These are phyloP conservation scores for Vigna angularis DNA, from an alignment of 306 rosid species.

Conservation along the genomic window DNA sequence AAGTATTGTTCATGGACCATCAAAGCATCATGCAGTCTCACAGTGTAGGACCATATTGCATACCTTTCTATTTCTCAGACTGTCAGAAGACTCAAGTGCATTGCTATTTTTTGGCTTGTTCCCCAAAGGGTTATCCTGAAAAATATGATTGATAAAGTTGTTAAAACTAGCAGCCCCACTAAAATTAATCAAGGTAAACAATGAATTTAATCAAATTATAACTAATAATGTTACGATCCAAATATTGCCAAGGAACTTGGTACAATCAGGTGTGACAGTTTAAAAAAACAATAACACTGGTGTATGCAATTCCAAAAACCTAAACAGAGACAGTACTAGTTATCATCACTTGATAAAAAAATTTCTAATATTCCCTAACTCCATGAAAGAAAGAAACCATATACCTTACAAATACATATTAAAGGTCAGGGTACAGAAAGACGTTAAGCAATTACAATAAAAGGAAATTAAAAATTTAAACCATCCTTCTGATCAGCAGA, in stretches of 20 bases:
- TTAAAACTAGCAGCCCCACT: neutral
- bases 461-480: neutral
- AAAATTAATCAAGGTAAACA: constrained; percentile 12
- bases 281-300: constrained; percentile 20
- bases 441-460: neutral
- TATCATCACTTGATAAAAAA: neutral
- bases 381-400: constrained; percentile 13
- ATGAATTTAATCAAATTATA: constrained; percentile 8
- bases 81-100: constrained; percentile 50
- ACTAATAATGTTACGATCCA: neutral
- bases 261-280: neutral
- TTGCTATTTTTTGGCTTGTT: constrained; percentile 46
- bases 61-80: constrained; percentile 60
- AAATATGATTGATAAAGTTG: constrained; percentile 33
- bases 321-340: constrained; percentile 2
- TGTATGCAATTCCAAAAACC: constrained; percentile 26
- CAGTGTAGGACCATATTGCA: neutral
- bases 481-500: constrained; percentile 17
- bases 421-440: constrained; percentile 6
- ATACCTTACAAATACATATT: constrained; percentile 6
- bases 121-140: constrained; percentile 58
- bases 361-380: constrained; percentile 15
- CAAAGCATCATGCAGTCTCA: constrained; percentile 25
- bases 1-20: neutral
- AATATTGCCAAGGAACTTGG: neutral